A percentile compares a stretch with the other conserved stretches of the same genome.
phyloP scores from a whole-genome alignment of 2,329 filamentous ascomycete genomes.

The Chrysoporthe cubensis region DNA sequence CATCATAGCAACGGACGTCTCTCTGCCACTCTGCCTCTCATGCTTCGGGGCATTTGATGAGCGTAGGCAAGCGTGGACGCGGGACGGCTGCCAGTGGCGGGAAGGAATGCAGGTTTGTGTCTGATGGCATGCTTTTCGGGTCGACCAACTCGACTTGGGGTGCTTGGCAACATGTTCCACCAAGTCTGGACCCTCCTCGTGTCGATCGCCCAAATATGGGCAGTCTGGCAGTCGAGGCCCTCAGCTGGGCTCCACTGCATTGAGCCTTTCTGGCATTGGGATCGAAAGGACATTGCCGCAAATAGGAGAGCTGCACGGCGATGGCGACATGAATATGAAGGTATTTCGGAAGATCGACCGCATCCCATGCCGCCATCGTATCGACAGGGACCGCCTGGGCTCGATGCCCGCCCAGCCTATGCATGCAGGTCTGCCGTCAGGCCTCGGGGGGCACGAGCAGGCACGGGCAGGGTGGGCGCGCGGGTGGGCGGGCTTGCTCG shows the following conservation, averaged over 20 bases:
- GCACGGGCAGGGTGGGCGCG: not conserved
- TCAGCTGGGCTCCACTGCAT: slow-evolving; percentile 5
- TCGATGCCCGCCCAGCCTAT: not conserved
- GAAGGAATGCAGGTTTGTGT: slow-evolving; percentile 2
- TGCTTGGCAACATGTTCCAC: slow-evolving; percentile 5
- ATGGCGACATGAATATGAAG: not conserved
- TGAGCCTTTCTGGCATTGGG: slow-evolving; percentile 4
- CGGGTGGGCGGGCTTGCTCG: not conserved
- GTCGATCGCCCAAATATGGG: slow-evolving; percentile 3
- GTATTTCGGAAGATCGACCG: not conserved
- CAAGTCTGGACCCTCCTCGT: not conserved
- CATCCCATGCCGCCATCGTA: not conserved
- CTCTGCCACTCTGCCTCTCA: no score
- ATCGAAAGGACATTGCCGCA: slow-evolving; percentile 1
- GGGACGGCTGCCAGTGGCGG: not conserved
- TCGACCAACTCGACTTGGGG: not conserved
- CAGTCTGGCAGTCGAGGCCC: not conserved
- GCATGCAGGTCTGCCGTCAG: slow-evolving; percentile 4
- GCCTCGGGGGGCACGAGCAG: not conserved
- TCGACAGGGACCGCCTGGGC: not conserved
- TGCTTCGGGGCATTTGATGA: no score
- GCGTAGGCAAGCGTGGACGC: not conserved
- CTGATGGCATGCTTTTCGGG: not conserved
- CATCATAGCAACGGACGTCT: not conserved
- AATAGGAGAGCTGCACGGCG: not conserved